Conservation (phyloP, 169 alveolate species). For the Plasmodium yoelii region DNA sequence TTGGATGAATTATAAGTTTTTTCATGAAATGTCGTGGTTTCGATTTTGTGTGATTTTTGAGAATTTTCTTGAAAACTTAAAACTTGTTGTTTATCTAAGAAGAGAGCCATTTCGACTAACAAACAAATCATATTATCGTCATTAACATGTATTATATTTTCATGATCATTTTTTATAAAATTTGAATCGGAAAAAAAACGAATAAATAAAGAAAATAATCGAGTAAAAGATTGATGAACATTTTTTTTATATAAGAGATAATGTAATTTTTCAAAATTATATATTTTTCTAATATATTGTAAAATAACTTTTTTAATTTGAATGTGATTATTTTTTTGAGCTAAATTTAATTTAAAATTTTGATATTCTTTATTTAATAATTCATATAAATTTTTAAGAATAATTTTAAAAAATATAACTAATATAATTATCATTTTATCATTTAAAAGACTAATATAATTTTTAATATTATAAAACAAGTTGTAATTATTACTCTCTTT, state of each 20-base stretch:
- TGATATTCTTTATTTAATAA: conserved; percentile 11
- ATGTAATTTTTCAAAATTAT: conserved; percentile 53
- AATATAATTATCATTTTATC: conserved; percentile 52
- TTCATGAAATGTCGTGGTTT: too few species aligned
- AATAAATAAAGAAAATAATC: conserved; percentile 27
- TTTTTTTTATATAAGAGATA: conserved; percentile 40
- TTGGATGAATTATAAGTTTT: too few species aligned
- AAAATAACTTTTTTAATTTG: conserved; percentile 13
- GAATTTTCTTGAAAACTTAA: too few species aligned
- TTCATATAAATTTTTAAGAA: conserved; percentile 28
- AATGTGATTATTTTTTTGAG: neutral
- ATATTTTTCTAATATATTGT: conserved; percentile 27
- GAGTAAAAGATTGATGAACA: conserved; percentile 25
- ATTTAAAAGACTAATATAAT: conserved; percentile 29
- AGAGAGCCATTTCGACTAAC: conserved; percentile 64
- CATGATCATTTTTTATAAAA: neutral
- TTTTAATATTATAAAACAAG: conserved; percentile 38
- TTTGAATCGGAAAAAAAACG: conserved; percentile 7
- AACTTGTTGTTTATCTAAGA: conserved; percentile 13
- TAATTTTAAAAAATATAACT: conserved; percentile 24
- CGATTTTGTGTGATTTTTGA: too few species aligned
- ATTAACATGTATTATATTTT: neutral
- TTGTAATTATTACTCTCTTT: conserved; percentile 39
- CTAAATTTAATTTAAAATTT: neutral
- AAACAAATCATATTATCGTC: conserved; percentile 48